Percentiles rank a stretch among this genome's conserved stretches.
Evolutionary conservation across 495 filamentous ascomycete genomes (phyloP).

Genomic region (Cercophora scortea): DNA sequence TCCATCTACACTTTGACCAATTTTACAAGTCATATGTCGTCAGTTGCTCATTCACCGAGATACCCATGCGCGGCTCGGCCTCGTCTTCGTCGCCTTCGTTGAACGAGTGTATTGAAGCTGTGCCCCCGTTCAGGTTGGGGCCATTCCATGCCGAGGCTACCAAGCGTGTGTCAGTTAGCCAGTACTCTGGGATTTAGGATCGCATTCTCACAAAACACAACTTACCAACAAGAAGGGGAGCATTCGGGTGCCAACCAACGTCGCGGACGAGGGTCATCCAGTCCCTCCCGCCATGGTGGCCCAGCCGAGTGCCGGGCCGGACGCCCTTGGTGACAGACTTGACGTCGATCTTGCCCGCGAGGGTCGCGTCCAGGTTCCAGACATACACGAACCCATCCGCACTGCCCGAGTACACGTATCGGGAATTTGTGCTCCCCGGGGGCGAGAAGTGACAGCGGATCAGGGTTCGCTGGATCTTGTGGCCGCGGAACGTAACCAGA

Average conservation of each 20-base stretch:
- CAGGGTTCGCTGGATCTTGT: conserved; percentile 77
- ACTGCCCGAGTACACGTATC: conserved; percentile 89
- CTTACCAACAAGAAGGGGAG: conserved; percentile 80
- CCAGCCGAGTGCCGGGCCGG: not conserved
- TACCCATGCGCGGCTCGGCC: conserved; percentile 51
- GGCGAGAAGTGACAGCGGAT: conserved; percentile 97
- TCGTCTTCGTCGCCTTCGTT: conserved; percentile 62
- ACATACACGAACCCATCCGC: conserved; percentile 83
- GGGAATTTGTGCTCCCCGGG: conserved; percentile 75
- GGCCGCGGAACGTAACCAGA: conserved; percentile 82
- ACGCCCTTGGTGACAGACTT: conserved; percentile 46
- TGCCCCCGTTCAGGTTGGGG: conserved; percentile 58
- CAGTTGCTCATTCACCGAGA: conserved; percentile 45
- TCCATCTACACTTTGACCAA: no score
- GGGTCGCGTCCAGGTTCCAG: conserved; percentile 88
- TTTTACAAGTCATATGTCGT: not conserved
- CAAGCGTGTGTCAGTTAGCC: conserved; percentile 11
- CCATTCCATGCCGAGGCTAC: conserved; percentile 77
- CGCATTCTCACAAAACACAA: not conserved
- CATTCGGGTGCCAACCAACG: conserved; percentile 90
- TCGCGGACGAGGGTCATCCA: conserved; percentile 87
- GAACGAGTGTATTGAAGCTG: conserved; percentile 69
- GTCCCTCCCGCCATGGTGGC: conserved; percentile 24
- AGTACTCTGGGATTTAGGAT: not conserved
- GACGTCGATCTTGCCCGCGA: conserved; percentile 76